Evolutionary conservation across 306 rosid genomes (phyloP).

Genomic region (Lablab purpureus): DNA sequence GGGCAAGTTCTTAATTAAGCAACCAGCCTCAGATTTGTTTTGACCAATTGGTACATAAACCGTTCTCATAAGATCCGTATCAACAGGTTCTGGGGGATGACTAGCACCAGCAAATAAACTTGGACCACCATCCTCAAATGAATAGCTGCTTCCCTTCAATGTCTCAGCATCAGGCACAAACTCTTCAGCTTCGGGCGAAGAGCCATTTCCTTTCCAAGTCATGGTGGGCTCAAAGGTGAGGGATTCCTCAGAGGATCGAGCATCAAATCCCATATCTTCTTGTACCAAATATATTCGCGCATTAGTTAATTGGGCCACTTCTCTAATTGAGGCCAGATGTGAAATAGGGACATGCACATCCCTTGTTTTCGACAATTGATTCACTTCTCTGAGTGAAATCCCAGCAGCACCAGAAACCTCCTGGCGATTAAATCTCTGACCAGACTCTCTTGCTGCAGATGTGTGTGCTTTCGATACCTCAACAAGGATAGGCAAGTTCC

Average conservation of each 20-base stretch:
- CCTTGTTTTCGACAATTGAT: constrained; percentile 56
- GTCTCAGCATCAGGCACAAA: constrained; percentile 58
- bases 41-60: constrained; percentile 85
- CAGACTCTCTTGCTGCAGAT: constrained; percentile 47
- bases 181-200: constrained; percentile 65
- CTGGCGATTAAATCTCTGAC: constrained; percentile 47
- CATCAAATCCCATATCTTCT: constrained; percentile 63
- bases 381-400: constrained; percentile 56
- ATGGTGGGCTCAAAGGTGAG: constrained; percentile 56
- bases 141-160: constrained; percentile 63
- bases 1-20: constrained; percentile 83
- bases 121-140: constrained; percentile 71
- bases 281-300: constrained; percentile 61
- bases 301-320: constrained; percentile 65
- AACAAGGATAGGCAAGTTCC: constrained; percentile 55
- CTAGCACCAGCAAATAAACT: constrained; percentile 93
- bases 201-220: constrained; percentile 65
- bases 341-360: constrained; percentile 52
- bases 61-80: constrained; percentile 83
- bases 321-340: constrained; percentile 60
- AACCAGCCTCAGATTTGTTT: constrained; percentile 71
- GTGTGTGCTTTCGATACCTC: constrained; percentile 55
- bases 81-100: constrained; percentile 98
- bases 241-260: constrained; percentile 53
- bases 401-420: constrained; percentile 51